phyloP scores from a whole-genome alignment of 2,329 filamentous ascomycete species.

The Diplodia mutila region DNA sequence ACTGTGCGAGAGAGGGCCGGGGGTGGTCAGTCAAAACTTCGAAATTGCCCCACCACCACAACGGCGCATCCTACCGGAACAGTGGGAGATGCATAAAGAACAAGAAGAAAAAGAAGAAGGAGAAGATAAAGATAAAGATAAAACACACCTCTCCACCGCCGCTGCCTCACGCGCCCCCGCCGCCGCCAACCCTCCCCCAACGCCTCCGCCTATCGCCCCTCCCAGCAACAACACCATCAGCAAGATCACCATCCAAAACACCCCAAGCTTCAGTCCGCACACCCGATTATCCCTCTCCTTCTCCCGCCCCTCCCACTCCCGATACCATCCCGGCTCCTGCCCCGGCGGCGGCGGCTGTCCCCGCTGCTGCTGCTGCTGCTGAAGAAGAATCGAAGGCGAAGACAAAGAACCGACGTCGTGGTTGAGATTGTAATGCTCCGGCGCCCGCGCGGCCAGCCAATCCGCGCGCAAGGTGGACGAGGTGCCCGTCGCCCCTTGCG shows the following conservation, averaged over 20 bases:
- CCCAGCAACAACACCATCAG: not conserved
- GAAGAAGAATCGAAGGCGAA: not conserved
- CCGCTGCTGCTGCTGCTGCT: not conserved
- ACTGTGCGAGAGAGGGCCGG: not conserved
- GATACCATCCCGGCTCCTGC: not conserved
- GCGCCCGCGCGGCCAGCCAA: constrained; percentile 13
- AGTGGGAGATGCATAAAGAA: too few relatives aligned
- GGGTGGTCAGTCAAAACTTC: not conserved
- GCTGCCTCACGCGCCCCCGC: not conserved
- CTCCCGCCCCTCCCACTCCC: not conserved
- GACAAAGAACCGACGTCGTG: not conserved
- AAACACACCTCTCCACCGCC: not conserved
- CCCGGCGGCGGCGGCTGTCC: not conserved
- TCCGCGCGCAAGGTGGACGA: not conserved
- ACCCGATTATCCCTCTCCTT: not conserved
- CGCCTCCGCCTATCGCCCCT: constrained; percentile 10
- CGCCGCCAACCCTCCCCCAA: constrained; percentile 14
- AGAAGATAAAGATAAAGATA: not conserved
- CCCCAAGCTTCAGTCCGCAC: constrained; percentile 4
- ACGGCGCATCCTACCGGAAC: too few relatives aligned
- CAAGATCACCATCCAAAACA: not conserved
- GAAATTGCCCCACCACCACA: too few relatives aligned
- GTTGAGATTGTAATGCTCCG: not conserved
- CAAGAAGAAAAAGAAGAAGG: too few relatives aligned
- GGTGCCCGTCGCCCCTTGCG: too few relatives aligned